A percentile compares a stretch with the other conserved stretches of the same genome.
Conservation (phyloP, 2,329 filamentous ascomycete species). For the Sporothrix variecibatus region DNA sequence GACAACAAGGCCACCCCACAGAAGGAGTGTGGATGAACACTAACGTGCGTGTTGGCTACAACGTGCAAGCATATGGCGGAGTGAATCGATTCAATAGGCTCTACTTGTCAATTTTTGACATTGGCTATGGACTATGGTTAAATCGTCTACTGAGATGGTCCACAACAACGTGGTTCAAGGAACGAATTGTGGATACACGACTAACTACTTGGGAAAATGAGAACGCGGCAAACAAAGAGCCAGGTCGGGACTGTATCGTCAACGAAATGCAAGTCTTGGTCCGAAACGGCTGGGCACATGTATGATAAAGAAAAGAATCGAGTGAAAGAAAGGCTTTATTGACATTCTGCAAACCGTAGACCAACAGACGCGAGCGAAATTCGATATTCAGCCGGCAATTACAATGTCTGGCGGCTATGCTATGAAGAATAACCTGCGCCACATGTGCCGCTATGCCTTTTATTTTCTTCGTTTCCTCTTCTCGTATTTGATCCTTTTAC, state of each 20-base stretch:
- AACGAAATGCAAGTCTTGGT: constrained; percentile 6
- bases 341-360: too few species aligned
- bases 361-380: too few species aligned
- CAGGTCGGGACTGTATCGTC: background rate
- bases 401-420: too few species aligned
- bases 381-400: too few species aligned
- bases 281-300: constrained; percentile 3
- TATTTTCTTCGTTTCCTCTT: too few species aligned
- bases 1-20: background rate
- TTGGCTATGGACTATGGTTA: background rate
- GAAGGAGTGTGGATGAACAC: constrained; percentile 10
- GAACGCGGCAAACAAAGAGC: background rate
- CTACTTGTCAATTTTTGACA: background rate
- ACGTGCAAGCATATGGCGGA: too few species aligned
- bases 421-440: too few species aligned
- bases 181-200: background rate
- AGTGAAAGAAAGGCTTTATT: background rate
- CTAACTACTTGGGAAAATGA: background rate
- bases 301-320: background rate
- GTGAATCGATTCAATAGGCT: background rate
- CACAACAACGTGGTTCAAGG: background rate
- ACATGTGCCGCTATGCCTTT: too few species aligned
- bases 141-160: background rate
- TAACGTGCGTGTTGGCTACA: background rate
- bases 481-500: too few species aligned